Evolutionary conservation across 2,329 filamentous ascomycete species (phyloP).

Genomic region (Xylariaceae sp.): DNA sequence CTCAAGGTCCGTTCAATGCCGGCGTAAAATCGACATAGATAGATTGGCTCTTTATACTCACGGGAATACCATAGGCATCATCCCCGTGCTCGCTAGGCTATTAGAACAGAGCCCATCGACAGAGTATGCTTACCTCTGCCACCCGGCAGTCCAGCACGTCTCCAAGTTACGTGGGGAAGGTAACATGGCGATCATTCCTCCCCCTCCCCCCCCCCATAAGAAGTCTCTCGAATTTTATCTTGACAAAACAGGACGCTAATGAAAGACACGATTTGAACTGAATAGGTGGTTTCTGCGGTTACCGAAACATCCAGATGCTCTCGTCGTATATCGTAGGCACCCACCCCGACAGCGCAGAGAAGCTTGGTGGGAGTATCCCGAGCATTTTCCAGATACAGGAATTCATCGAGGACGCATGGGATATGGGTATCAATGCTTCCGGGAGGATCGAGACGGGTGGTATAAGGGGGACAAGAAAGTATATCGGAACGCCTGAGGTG

Average conservation of each 20-base stretch:
- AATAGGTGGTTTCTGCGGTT: slow-evolving; percentile 83
- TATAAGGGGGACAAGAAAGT: slow-evolving; percentile 83
- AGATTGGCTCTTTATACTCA: neutral
- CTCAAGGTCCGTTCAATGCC: slow-evolving; percentile 39
- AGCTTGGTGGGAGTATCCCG: slow-evolving; percentile 59
- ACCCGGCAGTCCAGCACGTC: slow-evolving; percentile 68
- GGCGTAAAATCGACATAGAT: neutral
- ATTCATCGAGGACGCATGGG: slow-evolving; percentile 82
- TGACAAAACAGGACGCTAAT: neutral
- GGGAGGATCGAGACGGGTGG: slow-evolving; percentile 80
- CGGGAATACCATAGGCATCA: slow-evolving; percentile 39
- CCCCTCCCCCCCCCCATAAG: too few species aligned
- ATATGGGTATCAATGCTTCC: slow-evolving; percentile 69
- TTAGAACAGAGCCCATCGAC: slow-evolving; percentile 60
- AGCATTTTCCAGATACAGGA: slow-evolving; percentile 80
- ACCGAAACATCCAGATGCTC: slow-evolving; percentile 91
- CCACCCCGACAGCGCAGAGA: slow-evolving; percentile 49
- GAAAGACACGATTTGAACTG: neutral
- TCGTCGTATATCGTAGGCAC: slow-evolving; percentile 68
- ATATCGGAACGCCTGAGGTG: slow-evolving; percentile 89
- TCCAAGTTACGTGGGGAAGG: slow-evolving; percentile 75
- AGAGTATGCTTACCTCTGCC: slow-evolving; percentile 71
- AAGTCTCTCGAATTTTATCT: too few species aligned
- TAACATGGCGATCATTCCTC: slow-evolving; percentile 23
- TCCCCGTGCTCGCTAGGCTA: slow-evolving; percentile 57